Evolutionary conservation across 2,329 filamentous ascomycete species (phyloP).

Genomic region (Ceratocystis huliohia): DNA sequence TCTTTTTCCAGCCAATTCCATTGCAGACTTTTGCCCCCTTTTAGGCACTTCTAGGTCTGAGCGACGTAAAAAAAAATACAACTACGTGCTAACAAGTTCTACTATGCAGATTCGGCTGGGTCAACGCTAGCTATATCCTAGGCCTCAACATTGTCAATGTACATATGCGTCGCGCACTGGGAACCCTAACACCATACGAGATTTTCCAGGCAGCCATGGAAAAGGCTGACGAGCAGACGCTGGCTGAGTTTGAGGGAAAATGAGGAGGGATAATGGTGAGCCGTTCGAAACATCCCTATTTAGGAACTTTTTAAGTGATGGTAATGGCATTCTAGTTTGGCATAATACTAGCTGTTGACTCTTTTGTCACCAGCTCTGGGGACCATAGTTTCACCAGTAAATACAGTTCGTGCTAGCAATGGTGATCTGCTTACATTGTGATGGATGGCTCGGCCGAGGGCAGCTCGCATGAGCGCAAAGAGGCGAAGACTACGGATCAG

Average conservation of each 20-base stretch:
- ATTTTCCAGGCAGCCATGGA: slow-evolving; percentile 61
- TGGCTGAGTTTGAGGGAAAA: slow-evolving; percentile 32
- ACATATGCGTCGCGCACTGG: slow-evolving; percentile 79
- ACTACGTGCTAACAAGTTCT: slow-evolving; percentile 24
- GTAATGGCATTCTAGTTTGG: too few species aligned
- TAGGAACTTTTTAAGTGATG: too few species aligned
- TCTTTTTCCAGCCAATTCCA: slow-evolving; percentile 10
- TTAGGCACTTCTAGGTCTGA: background rate
- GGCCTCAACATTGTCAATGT: slow-evolving; percentile 78
- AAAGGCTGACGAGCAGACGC: slow-evolving; percentile 40
- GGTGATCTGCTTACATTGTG: background rate
- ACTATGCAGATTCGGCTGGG: slow-evolving; percentile 75
- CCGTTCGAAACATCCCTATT: background rate
- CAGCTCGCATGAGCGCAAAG: background rate
- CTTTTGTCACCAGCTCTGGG: too few species aligned
- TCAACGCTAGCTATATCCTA: slow-evolving; percentile 95
- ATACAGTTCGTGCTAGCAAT: background rate
- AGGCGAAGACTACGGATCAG: too few species aligned
- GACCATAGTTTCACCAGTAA: background rate
- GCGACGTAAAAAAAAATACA: background rate
- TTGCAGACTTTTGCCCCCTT: background rate
- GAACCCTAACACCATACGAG: slow-evolving; percentile 75
- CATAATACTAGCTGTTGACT: too few species aligned
- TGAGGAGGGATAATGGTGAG: background rate
- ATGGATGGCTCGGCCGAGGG: background rate